Percentiles rank a stretch among this genome's conserved stretches.
phyloP scores from a whole-genome alignment of 805 yeast species.

The Metschnikowia baotianmanensis region DNA sequence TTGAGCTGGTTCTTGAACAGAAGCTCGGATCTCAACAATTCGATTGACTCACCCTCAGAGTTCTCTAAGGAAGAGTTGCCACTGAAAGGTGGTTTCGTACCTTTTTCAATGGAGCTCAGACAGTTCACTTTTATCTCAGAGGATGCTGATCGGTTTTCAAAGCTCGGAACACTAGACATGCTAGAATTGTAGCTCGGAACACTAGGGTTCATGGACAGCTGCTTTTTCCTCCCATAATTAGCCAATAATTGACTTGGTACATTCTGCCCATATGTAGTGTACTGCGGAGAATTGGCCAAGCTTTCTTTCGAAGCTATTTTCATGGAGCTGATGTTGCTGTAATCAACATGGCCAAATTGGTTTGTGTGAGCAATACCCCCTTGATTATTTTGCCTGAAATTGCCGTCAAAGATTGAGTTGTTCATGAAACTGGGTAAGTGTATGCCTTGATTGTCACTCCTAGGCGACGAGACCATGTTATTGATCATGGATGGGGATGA shows the following conservation, averaged over 20 bases:
- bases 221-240: conserved; percentile 10
- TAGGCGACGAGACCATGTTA: conserved; percentile 9
- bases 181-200: conserved; percentile 32
- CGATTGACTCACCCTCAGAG: conserved; percentile 19
- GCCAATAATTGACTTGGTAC: conserved; percentile 8
- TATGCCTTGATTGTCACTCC: conserved; percentile 13
- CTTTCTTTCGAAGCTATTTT: conserved; percentile 9
- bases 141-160: conserved; percentile 12
- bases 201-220: conserved; percentile 25
- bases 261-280: conserved; percentile 5
- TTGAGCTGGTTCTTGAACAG: conserved; percentile 51
- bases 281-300: conserved; percentile 6
- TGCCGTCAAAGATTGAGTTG: conserved; percentile 9
- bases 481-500: conserved; percentile 8
- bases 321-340: conserved; percentile 9
- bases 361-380: background rate
- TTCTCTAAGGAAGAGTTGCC: conserved; percentile 3
- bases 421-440: conserved; percentile 21
- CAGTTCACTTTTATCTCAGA: conserved; percentile 12
- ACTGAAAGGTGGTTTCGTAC: conserved; percentile 1
- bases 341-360: conserved; percentile 11
- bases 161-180: conserved; percentile 7
- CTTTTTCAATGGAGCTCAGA: conserved; percentile 2
- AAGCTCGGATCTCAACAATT: conserved; percentile 48
- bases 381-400: conserved; percentile 5